Percentiles rank a stretch among this genome's conserved stretches.
phyloP scores from a whole-genome alignment of 257 asterid genomes.

The Nicotiana tabacum region DNA sequence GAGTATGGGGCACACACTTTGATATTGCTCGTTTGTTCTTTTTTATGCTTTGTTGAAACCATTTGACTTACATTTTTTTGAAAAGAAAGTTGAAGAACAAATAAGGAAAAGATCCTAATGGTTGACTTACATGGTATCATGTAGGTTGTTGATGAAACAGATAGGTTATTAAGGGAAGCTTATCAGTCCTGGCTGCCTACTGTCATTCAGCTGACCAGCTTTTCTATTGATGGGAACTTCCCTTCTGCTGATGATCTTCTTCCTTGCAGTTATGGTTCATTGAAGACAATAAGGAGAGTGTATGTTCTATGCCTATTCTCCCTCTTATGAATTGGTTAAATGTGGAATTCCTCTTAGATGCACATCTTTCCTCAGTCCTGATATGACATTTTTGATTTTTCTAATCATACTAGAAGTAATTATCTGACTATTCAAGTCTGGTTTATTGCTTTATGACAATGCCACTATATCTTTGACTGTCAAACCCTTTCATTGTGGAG shows the following conservation, averaged over 20 bases:
- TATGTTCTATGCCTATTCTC: constrained; percentile 31
- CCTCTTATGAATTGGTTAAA: not conserved
- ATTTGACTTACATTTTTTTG: not conserved
- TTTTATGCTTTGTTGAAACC: not conserved
- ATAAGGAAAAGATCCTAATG: not conserved
- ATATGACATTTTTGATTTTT: not conserved
- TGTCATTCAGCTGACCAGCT: constrained; percentile 52
- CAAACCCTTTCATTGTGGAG: not conserved
- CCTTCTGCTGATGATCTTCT: constrained; percentile 16
- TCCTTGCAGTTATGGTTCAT: constrained; percentile 39
- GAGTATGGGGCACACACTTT: not conserved
- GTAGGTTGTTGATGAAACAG: constrained; percentile 93
- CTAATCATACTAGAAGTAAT: not conserved
- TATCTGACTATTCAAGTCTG: not conserved
- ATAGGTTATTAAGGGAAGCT: constrained; percentile 82
- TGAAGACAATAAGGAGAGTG: constrained; percentile 75
- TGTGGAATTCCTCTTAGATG: not conserved
- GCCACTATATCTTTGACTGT: not conserved
- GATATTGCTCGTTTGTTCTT: not conserved
- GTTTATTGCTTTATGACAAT: not conserved
- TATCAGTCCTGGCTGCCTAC: constrained; percentile 94
- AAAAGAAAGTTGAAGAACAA: not conserved
- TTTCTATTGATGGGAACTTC: constrained; percentile 27
- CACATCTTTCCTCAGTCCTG: not conserved
- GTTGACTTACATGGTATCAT: constrained; percentile 9